These are phyloP conservation scores for Elsinoe ampelina DNA, from an alignment of 2,329 filamentous ascomycete genomes.

Conservation along the genomic window DNA sequence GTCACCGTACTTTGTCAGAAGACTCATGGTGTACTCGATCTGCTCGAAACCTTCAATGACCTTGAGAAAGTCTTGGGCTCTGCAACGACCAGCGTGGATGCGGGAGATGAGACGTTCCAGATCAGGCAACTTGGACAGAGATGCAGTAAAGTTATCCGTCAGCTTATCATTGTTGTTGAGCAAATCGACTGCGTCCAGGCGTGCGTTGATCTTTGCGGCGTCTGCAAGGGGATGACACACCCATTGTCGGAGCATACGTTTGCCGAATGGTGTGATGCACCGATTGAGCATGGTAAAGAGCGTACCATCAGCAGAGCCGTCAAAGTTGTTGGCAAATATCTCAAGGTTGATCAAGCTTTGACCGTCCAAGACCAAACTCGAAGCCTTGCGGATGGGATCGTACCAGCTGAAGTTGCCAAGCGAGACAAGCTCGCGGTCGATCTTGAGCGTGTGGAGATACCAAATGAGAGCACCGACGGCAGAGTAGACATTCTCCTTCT, in stretches of 20 bases:
- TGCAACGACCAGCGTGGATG: conserved; percentile 85
- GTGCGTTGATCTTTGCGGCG: conserved; percentile 78
- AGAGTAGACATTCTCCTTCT: conserved; percentile 80
- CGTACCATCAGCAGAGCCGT: conserved; percentile 76
- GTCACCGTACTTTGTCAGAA: conserved; percentile 64
- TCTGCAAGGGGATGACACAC: conserved; percentile 91
- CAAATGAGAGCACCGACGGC: conserved; percentile 81
- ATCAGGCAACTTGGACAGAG: conserved; percentile 86
- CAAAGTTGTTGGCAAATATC: conserved; percentile 85
- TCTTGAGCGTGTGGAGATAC: conserved; percentile 74
- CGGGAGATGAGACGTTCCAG: conserved; percentile 88
- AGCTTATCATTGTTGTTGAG: conserved; percentile 73
- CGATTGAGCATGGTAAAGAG: conserved; percentile 85
- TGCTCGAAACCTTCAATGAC: conserved; percentile 96
- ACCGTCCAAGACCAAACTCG: conserved; percentile 84
- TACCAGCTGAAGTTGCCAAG: conserved; percentile 89
- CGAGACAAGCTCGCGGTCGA: conserved; percentile 77
- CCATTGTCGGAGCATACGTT: conserved; percentile 93
- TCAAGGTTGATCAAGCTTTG: conserved; percentile 98
- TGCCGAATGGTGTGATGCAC: conserved; percentile 93
- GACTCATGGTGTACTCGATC: conserved; percentile 85
- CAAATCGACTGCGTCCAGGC: conserved; percentile 87
- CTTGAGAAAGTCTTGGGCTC: conserved; percentile 81
- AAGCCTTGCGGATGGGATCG: conserved; percentile 81
- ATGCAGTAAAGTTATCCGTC: conserved; percentile 78